Conservation (phyloP, 495 filamentous ascomycete species). For the Penicillium cinerascens region DNA sequence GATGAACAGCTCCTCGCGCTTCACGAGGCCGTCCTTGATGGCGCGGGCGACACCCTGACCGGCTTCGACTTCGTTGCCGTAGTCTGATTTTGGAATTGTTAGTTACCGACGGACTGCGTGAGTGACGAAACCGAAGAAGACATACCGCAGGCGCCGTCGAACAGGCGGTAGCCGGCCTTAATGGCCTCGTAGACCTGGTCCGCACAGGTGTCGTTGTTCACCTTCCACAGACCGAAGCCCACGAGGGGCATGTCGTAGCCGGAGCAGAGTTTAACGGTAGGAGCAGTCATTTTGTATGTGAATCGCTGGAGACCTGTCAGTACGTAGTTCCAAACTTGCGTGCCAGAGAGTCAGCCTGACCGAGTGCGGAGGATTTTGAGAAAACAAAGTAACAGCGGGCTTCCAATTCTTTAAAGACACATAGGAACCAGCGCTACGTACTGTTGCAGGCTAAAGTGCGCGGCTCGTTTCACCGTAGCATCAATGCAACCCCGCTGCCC, state of each 20-base stretch:
- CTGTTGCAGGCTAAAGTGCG: neutral
- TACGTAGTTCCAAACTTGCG: neutral
- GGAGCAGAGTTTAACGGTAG: slow-evolving; percentile 71
- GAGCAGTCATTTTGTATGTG: slow-evolving; percentile 15
- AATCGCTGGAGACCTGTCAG: neutral
- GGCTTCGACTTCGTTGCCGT: slow-evolving; percentile 82
- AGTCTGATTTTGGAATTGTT: slow-evolving; percentile 51
- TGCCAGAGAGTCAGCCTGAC: too few relatives aligned
- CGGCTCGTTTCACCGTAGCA: neutral
- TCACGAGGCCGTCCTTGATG: slow-evolving; percentile 81
- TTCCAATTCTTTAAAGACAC: neutral
- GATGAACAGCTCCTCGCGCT: slow-evolving; percentile 85
- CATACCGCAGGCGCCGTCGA: slow-evolving; percentile 83
- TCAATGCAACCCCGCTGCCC: neutral
- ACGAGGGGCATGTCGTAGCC: slow-evolving; percentile 84
- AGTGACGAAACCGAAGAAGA: slow-evolving; percentile 6
- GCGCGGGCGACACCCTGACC: slow-evolving; percentile 83
- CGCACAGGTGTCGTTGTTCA: slow-evolving; percentile 71
- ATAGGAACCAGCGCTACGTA: neutral
- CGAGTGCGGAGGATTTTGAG: neutral
- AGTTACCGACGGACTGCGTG: neutral
- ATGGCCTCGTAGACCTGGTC: slow-evolving; percentile 86
- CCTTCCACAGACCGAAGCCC: slow-evolving; percentile 82
- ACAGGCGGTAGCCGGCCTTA: slow-evolving; percentile 81
- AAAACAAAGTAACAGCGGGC: neutral